Base-by-base conservation (phyloP, 78 protist genomes). In the Emiliania huxleyi region DNA sequence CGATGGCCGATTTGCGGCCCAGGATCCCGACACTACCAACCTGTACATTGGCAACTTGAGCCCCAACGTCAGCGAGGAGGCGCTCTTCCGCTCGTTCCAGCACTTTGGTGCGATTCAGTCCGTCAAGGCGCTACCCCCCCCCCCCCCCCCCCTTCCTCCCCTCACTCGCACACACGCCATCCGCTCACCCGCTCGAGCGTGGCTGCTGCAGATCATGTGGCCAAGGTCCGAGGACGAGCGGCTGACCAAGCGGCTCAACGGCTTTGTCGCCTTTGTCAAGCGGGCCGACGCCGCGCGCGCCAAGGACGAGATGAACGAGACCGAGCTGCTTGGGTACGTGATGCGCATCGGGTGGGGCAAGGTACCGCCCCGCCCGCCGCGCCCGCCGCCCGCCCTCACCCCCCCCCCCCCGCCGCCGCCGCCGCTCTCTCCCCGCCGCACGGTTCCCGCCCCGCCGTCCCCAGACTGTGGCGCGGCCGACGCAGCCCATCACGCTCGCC, bases 301-400 rank as follows among this genome's bases (percentile, higher is more conserved):
- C 25, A 84, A 46, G 90, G 43, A 84, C 42, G 90, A 44, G 44
- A 33, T 84, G 46, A 84, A 48, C 43, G 90, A 48, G 40, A 37
- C 69, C 29, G 71, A 48, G 71, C 69, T 46, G 0, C 1, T 0
- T 0, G 92, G 46, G 11, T 40, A 33, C 71, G 26, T 44, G 48
- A 69, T 90, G 87, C 42, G 79, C 71, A 38, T 90, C 33, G 92
- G 92, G 6, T 90, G 92, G 92, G 85, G 92, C 71, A 90, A 90
- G 85, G 46, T 52, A 40, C 49, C n/a, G n/a, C n/a, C n/a, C n/a
- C n/a, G n/a, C n/a, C n/a, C n/a, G n/a, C n/a, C n/a, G n/a, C n/a
- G n/a, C n/a, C n/a, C n/a, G n/a, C n/a, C n/a, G n/a, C n/a, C n/a
- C n/a, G n/a, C n/a, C n/a, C n/a, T n/a, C n/a, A n/a, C n/a, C n/a